Percentiles rank a stretch among this genome's conserved stretches.
Evolutionary conservation across 2,329 filamentous ascomycete genomes (phyloP).

Genomic region (Dryadomyces sulphureus): DNA sequence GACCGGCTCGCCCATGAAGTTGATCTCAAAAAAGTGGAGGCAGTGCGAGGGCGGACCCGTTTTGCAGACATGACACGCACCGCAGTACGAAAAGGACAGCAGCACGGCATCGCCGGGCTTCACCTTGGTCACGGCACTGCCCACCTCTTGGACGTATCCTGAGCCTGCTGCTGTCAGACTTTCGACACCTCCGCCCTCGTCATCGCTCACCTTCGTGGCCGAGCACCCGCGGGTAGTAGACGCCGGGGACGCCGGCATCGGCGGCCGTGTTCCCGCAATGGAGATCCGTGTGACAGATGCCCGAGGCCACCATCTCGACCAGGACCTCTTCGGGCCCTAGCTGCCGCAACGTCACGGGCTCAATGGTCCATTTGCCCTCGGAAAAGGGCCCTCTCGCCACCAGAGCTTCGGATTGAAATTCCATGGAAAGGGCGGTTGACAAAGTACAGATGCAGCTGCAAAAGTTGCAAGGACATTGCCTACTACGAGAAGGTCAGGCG

Average conservation of each 20-base stretch:
- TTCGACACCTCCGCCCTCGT: neutral
- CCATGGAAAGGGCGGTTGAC: neutral
- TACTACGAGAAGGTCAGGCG: too few species aligned
- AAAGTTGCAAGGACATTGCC: too few species aligned
- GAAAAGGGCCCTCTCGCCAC: constrained; percentile 2
- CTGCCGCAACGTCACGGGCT: neutral
- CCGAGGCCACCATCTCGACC: constrained; percentile 15
- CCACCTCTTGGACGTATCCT: constrained; percentile 73
- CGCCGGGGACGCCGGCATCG: constrained; percentile 9
- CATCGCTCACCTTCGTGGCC: constrained; percentile 39
- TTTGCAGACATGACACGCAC: constrained; percentile 17
- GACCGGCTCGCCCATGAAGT: constrained; percentile 3
- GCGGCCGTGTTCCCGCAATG: constrained; percentile 2
- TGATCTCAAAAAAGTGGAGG: constrained; percentile 6
- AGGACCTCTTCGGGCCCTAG: constrained; percentile 10
- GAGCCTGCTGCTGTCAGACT: constrained; percentile 32
- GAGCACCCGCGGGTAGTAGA: constrained; percentile 14
- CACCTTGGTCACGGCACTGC: constrained; percentile 11
- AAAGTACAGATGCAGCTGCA: too few species aligned
- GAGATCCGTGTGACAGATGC: constrained; percentile 15
- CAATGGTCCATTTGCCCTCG: constrained; percentile 1
- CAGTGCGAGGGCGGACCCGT: constrained; percentile 17
- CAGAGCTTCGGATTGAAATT: neutral
- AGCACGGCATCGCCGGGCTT: constrained; percentile 20
- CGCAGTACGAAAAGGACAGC: constrained; percentile 20